phyloP scores from a whole-genome alignment of 345 rosid genomes.

The Erysimum cheiranthoides region DNA sequence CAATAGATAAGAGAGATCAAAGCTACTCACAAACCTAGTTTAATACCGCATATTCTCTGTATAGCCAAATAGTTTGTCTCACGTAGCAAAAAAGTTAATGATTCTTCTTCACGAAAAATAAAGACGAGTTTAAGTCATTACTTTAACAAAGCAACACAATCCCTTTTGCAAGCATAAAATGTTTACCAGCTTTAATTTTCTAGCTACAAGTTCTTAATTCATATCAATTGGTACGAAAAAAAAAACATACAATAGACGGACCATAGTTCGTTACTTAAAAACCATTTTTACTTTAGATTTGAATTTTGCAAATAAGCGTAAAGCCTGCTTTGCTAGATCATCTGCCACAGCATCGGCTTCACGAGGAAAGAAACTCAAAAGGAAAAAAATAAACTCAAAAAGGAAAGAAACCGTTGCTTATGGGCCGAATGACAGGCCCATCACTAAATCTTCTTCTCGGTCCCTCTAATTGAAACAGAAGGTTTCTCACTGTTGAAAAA shows the following conservation, averaged over 20 bases:
- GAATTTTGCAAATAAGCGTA: too few species aligned
- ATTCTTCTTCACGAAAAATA: too few species aligned
- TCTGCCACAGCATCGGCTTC: too few species aligned
- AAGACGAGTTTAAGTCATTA: too few species aligned
- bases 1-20: not conserved
- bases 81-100: too few species aligned
- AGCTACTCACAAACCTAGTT: not conserved
- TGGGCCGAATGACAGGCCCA: conserved; percentile 11
- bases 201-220: conserved; percentile 8
- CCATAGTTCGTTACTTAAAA: conserved; percentile 10
- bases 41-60: too few species aligned
- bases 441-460: not conserved
- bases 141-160: conserved; percentile 2
- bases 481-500: conserved; percentile 19
- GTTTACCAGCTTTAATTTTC: not conserved
- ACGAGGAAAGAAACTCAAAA: too few species aligned
- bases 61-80: too few species aligned
- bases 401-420: too few species aligned
- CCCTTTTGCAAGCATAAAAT: conserved; percentile 1
- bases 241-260: conserved; percentile 23
- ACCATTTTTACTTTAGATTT: too few species aligned
- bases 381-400: too few species aligned
- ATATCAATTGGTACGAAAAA: not conserved
- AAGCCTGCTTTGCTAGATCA: too few species aligned
- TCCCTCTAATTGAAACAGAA: not conserved